These are phyloP conservation scores for Cylindrotheca closterium DNA, from an alignment of 108 stramenopile genomes.

Conservation along the genomic window DNA sequence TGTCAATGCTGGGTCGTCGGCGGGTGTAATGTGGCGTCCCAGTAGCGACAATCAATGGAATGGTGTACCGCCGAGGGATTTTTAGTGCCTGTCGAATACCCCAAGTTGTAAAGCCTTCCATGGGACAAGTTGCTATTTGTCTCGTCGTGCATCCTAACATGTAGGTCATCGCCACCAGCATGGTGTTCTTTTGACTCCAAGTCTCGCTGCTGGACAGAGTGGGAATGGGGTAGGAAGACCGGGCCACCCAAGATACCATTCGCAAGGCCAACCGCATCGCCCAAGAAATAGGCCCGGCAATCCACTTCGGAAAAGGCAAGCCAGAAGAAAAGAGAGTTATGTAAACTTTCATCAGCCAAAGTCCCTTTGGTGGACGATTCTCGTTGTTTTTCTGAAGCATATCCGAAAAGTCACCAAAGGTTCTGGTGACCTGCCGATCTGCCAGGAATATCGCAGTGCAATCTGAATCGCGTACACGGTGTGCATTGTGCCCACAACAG, in stretches of 20 bases:
- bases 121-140: slow-evolving; percentile 37
- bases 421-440: slow-evolving; percentile 62
- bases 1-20: background rate
- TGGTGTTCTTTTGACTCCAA: slow-evolving; percentile 90
- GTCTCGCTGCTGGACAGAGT: slow-evolving; percentile 72
- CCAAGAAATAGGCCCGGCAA: slow-evolving; percentile 61
- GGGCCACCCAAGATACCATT: slow-evolving; percentile 35
- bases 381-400: slow-evolving; percentile 21
- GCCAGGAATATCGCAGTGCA: slow-evolving; percentile 88
- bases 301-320: slow-evolving; percentile 66
- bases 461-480: slow-evolving; percentile 89
- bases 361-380: slow-evolving; percentile 8
- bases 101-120: slow-evolving; percentile 80
- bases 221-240: slow-evolving; percentile 57
- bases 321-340: slow-evolving; percentile 74
- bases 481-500: slow-evolving; percentile 77
- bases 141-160: slow-evolving; percentile 59
- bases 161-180: slow-evolving; percentile 89
- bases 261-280: slow-evolving; percentile 51
- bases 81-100: slow-evolving; percentile 61
- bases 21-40: slow-evolving; percentile 30
- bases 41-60: slow-evolving; percentile 67
- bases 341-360: slow-evolving; percentile 42
- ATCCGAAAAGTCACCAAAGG: slow-evolving; percentile 38
- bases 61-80: slow-evolving; percentile 58